Evolutionary conservation across 495 filamentous ascomycete genomes (phyloP).

Genomic region (Thermothielavioides terrestris): DNA sequence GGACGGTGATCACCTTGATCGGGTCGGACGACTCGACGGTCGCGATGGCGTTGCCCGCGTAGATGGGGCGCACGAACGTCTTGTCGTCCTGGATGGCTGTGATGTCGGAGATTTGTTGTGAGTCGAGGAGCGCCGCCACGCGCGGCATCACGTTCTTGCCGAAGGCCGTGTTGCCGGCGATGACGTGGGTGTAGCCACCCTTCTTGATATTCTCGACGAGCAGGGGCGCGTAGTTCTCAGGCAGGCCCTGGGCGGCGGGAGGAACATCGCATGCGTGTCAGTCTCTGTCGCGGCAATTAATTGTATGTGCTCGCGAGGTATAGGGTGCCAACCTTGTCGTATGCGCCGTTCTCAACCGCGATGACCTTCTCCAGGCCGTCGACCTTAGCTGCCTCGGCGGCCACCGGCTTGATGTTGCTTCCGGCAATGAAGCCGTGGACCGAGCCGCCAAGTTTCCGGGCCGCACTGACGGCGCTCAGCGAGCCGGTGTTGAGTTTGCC

Average conservation of each 20-base stretch:
- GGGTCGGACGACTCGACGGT: conserved; percentile 87
- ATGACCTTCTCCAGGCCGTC: conserved; percentile 86
- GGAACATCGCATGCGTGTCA: no score
- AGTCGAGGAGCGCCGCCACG: conserved; percentile 86
- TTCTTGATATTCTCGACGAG: conserved; percentile 94
- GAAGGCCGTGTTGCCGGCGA: conserved; percentile 88
- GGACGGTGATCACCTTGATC: conserved; percentile 84
- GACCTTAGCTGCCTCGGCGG: conserved; percentile 80
- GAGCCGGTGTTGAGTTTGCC: conserved; percentile 78
- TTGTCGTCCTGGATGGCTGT: conserved; percentile 80
- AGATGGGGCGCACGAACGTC: conserved; percentile 94
- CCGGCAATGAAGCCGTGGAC: conserved; percentile 86
- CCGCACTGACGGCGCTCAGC: conserved; percentile 78
- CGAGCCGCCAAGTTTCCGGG: conserved; percentile 73
- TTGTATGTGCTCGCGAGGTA: no score
- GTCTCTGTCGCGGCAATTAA: no score
- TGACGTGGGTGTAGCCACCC: conserved; percentile 80
- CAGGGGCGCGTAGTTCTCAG: conserved; percentile 91
- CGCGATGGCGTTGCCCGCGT: conserved; percentile 93
- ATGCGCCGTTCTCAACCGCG: conserved; percentile 76
- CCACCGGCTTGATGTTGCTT: conserved; percentile 66
- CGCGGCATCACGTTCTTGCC: conserved; percentile 95
- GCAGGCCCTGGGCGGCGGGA: conserved; percentile 54
- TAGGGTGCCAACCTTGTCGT: conserved; percentile 81
- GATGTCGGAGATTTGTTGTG: conserved; percentile 88